Evolutionary conservation across 139 green algal genomes (phyloP).

Genomic region (Yamagishiella unicocca): DNA sequence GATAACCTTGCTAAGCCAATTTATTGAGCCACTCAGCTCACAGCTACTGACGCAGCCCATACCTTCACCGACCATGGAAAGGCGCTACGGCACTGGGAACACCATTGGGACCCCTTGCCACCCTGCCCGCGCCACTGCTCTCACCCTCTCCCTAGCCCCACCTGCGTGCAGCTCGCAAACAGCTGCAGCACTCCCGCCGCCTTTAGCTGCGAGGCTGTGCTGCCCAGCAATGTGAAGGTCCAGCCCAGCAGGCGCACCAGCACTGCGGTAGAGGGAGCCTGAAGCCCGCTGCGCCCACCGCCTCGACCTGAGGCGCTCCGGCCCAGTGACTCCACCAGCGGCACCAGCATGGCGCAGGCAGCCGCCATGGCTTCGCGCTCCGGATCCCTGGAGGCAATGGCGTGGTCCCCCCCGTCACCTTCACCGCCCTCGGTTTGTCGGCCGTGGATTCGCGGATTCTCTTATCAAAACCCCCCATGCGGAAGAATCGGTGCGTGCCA

Average conservation of each 20-base stretch:
- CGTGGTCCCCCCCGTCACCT: no score
- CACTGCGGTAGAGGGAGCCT: background rate
- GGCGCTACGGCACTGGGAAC: no score
- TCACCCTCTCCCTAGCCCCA: background rate
- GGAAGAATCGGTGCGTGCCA: no score
- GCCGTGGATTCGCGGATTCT: no score
- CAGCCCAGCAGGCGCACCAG: slow-evolving; percentile 21
- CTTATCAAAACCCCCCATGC: no score
- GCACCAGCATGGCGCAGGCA: slow-evolving; percentile 1
- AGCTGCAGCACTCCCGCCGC: background rate
- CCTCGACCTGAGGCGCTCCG: background rate
- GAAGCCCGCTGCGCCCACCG: background rate
- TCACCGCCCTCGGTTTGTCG: no score
- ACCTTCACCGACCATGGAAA: no score
- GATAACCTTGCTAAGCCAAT: no score
- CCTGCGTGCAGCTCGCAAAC: slow-evolving; percentile 10
- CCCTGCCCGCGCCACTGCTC: background rate
- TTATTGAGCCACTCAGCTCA: no score
- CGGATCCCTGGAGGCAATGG: slow-evolving; percentile 20
- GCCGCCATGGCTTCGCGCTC: slow-evolving; percentile 38
- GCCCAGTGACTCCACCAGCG: slow-evolving; percentile 1
- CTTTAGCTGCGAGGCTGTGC: background rate
- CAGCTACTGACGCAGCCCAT: no score
- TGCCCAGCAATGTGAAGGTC: slow-evolving; percentile 21
- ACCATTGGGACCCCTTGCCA: background rate